Conservation (phyloP, 164 flowering plant genomes). For the Tetracentron sinense region DNA sequence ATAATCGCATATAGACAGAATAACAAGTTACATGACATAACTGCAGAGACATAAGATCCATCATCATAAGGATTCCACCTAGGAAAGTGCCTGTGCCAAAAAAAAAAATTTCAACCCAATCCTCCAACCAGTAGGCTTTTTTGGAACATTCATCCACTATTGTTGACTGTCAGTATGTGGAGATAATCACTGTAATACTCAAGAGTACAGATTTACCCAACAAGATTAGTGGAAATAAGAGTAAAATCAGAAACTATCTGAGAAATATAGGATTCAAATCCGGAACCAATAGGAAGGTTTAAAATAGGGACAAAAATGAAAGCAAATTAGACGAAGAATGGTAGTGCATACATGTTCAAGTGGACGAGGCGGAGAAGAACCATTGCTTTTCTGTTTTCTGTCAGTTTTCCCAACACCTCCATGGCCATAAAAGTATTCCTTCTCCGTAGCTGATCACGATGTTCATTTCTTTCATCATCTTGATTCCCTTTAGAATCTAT, state of each 20-base stretch:
- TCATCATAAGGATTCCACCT: background rate
- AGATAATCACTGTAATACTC: background rate
- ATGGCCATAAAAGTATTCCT: slow-evolving; percentile 52
- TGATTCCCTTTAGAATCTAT: slow-evolving; percentile 34
- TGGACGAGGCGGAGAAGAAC: slow-evolving; percentile 54
- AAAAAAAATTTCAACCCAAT: background rate
- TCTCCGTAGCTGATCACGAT: slow-evolving; percentile 42
- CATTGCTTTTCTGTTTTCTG: slow-evolving; percentile 43
- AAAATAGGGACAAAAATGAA: background rate
- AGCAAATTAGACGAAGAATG: slow-evolving; percentile 1
- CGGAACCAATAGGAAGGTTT: background rate
- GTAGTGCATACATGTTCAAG: slow-evolving; percentile 44
- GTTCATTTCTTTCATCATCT: slow-evolving; percentile 36
- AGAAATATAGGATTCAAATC: background rate
- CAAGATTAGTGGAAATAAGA: background rate
- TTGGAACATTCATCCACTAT: background rate
- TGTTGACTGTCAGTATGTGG: background rate
- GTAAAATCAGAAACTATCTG: background rate
- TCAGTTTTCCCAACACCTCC: slow-evolving; percentile 58
- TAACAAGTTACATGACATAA: too few relatives aligned
- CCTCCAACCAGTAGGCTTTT: background rate
- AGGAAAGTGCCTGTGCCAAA: background rate
- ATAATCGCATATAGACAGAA: too few relatives aligned
- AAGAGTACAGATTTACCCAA: background rate
- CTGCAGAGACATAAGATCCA: background rate